Evolutionary conservation across 2,329 filamentous ascomycete genomes (phyloP), one percentile per base, ranked within the genome.

Genomic region (Hymenotorrendiella dingleyae): DNA sequence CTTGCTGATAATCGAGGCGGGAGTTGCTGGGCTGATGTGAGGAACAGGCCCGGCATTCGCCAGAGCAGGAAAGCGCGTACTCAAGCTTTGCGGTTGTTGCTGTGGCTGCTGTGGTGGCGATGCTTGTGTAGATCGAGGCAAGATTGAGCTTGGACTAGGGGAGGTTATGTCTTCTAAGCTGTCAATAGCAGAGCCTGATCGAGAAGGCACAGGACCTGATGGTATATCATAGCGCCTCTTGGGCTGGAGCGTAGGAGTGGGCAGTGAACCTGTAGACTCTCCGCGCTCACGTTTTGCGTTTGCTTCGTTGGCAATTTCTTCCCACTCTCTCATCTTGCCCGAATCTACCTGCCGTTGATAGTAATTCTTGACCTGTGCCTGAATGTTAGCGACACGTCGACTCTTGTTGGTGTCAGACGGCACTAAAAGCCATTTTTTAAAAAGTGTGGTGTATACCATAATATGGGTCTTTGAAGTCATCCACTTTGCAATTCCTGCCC

Each of bases 401-500:
- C 50, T 56, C 42, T 56, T 53, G 43, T 54, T 57, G 41, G 37
- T 58, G 49, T 54, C 50, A 41, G 44, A 52, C 26, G 47, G 42
- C 45, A 58, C 46, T 48, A 43, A 41, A 50, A 55, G 35, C 48
- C 45, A 49, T 53, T 54, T 62, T 54, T 57, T 52, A 56, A 55
- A 58, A 52, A 42, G 32, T 35, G 36, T 33, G 37, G 41, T 54
- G 60, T 72, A 62, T 70, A 86, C 86, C 86, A 93, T 93, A n/a
- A 85, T 84, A 43, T 83, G 76, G 14, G 86, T 91, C 65, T 91
- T 91, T 4, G 85, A 87, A 37, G 83, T 82, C 83, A 93, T 89
- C 55, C 87, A 80, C 39, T 72, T 72, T 29, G 86, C 83, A 63
- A 91, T 91, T 4, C 76, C 77, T 36, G 69, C 68, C 78, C 85